These are phyloP conservation scores for Microstegium vimineum DNA, from an alignment of 176 grass and related monocot species.

Conservation along the genomic window DNA sequence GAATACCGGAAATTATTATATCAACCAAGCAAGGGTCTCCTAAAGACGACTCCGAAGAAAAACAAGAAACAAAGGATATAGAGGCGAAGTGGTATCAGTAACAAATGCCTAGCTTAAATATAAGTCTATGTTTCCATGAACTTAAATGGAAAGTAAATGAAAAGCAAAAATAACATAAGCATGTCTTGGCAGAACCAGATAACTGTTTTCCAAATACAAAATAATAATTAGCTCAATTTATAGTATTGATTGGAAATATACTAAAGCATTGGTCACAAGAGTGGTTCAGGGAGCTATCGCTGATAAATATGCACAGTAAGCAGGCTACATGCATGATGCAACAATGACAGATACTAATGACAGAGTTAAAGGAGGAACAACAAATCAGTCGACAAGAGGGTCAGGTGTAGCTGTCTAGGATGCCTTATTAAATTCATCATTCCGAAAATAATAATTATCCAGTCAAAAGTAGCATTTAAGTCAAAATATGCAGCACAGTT, in stretches of 20 bases:
- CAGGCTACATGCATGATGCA: not conserved
- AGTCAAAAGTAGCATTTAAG: not conserved
- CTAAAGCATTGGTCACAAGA: not conserved
- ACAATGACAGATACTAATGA: not conserved
- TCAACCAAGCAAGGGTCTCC: not conserved
- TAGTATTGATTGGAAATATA: not conserved
- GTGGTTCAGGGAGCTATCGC: not conserved
- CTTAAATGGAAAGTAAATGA: not conserved
- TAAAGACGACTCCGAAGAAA: not conserved
- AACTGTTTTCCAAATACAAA: not conserved
- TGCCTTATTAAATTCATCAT: not conserved
- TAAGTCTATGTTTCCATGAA: not conserved
- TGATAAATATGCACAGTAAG: not conserved
- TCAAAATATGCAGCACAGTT: not conserved
- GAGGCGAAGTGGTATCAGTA: not conserved
- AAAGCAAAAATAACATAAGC: not conserved
- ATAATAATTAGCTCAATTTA: not conserved
- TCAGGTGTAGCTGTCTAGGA: not conserved
- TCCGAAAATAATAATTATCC: not conserved
- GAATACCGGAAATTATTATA: not conserved
- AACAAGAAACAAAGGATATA: not conserved
- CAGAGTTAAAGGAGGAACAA: not conserved
- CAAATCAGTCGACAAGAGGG: not conserved
- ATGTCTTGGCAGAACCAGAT: not conserved
- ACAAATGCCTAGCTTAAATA: not conserved